Evolutionary conservation across 805 yeast species (phyloP).

Genomic region (Saccharomyces jurei): DNA sequence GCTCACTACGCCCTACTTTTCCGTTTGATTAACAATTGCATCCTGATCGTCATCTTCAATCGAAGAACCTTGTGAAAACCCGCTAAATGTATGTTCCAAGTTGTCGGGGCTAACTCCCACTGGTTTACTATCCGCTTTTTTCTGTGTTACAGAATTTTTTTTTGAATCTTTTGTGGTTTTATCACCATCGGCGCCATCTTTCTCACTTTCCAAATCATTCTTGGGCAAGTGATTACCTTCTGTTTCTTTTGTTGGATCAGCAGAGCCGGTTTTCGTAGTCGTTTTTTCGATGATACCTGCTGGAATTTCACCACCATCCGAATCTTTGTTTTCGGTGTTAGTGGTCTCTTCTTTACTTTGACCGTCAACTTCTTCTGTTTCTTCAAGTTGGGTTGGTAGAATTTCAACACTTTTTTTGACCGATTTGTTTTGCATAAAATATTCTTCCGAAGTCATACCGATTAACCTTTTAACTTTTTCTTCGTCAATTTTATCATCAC

Average conservation of each 20-base stretch:
- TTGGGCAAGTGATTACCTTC: not conserved
- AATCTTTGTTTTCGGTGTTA: conserved; percentile 3
- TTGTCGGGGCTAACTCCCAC: not conserved
- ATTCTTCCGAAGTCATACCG: conserved; percentile 28
- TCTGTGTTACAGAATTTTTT: not conserved
- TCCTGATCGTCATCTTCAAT: conserved; percentile 3
- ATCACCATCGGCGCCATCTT: not conserved
- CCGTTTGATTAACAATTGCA: not conserved
- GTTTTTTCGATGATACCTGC: conserved; percentile 1
- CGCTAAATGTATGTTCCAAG: conserved; percentile 11
- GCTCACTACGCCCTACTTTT: not conserved
- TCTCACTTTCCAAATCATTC: not conserved
- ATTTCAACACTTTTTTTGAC: conserved; percentile 9
- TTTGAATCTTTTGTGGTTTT: not conserved
- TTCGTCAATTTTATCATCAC: conserved; percentile 26
- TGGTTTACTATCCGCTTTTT: not conserved
- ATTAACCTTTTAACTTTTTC: conserved; percentile 26
- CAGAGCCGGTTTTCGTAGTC: not conserved
- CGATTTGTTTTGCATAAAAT: conserved; percentile 13
- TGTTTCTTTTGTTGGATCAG: not conserved
- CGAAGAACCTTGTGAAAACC: conserved; percentile 11
- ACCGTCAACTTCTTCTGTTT: conserved; percentile 12
- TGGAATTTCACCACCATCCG: conserved; percentile 1
- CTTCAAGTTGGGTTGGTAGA: conserved; percentile 5
- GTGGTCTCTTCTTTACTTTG: conserved; percentile 5